phyloP scores from a whole-genome alignment of 1,284 basidiomycete genomes.

The Trichosporon sp. region DNA sequence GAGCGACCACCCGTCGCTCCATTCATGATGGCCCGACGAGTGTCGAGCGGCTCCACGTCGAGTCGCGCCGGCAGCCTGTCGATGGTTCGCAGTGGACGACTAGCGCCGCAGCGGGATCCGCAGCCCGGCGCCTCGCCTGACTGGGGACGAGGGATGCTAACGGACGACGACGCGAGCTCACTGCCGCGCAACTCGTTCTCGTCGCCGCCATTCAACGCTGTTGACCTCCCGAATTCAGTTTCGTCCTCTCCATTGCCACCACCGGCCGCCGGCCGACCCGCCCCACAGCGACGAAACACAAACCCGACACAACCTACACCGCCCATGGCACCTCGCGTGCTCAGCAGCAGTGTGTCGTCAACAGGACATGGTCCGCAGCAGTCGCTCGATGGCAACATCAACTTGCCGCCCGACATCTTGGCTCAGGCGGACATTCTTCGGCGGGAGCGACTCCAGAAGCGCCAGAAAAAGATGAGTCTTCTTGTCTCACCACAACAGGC shows the following conservation, averaged over 20 bases:
- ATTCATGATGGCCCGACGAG: conserved; percentile 28
- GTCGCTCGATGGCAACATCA: conserved; percentile 21
- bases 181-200: conserved; percentile 17
- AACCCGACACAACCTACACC: conserved; percentile 37
- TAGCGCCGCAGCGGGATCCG: conserved; percentile 34
- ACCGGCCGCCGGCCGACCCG: conserved; percentile 24
- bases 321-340: conserved; percentile 6
- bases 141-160: conserved; percentile 11
- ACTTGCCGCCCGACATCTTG: conserved; percentile 65
- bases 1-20: conserved; percentile 21
- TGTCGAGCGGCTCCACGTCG: conserved; percentile 39
- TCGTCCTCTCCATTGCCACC: conserved; percentile 10
- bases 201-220: neutral
- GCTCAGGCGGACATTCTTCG: conserved; percentile 79
- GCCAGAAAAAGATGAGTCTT: conserved; percentile 59
- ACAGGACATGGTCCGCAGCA: conserved; percentile 6
- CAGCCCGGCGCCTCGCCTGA: conserved; percentile 5
- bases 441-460: conserved; percentile 67
- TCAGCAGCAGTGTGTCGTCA: conserved; percentile 13
- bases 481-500: conserved; percentile 32
- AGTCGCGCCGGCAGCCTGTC: conserved; percentile 49
- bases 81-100: conserved; percentile 44
- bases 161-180: conserved; percentile 5
- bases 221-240: conserved; percentile 7
- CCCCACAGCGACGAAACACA: conserved; percentile 43